Evolutionary conservation across 345 rosid genomes (phyloP).

Genomic region (Euphorbia lathyris): DNA sequence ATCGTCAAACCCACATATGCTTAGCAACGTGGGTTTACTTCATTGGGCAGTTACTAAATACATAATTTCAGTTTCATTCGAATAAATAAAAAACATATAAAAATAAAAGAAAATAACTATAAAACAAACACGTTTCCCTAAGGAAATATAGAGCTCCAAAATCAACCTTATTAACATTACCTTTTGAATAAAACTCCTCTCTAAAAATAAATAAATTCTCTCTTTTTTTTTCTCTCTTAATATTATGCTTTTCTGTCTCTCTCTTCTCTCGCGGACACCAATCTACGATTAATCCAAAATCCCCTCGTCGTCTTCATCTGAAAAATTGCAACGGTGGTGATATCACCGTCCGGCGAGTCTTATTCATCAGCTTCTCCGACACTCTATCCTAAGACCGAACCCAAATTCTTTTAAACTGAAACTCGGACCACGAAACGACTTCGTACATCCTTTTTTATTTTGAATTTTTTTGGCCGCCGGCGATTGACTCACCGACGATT

Average conservation of each 20-base stretch:
- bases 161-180: conserved; percentile 10
- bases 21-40: conserved; percentile 1
- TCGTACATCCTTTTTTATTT: conserved; percentile 20
- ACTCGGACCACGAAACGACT: conserved; percentile 13
- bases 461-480: conserved; percentile 28
- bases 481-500: conserved; percentile 51
- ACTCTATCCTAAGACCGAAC: conserved; percentile 14
- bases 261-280: conserved; percentile 12
- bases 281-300: conserved; percentile 62
- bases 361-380: conserved; percentile 21
- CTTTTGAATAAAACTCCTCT: conserved; percentile 2
- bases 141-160: conserved; percentile 18
- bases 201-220: not conserved
- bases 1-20: not conserved
- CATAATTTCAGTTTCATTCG: no score
- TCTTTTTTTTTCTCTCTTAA: conserved; percentile 11
- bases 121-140: conserved; percentile 31
- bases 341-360: conserved; percentile 20
- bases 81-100: not conserved
- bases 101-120: not conserved
- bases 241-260: not conserved
- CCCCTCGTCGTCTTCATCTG: conserved; percentile 35
- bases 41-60: not conserved
- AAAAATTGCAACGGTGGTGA: conserved; percentile 29
- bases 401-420: not conserved